phyloP scores from a whole-genome alignment of 1,284 basidiomycete genomes.

The Ceratobasidium sp. region DNA sequence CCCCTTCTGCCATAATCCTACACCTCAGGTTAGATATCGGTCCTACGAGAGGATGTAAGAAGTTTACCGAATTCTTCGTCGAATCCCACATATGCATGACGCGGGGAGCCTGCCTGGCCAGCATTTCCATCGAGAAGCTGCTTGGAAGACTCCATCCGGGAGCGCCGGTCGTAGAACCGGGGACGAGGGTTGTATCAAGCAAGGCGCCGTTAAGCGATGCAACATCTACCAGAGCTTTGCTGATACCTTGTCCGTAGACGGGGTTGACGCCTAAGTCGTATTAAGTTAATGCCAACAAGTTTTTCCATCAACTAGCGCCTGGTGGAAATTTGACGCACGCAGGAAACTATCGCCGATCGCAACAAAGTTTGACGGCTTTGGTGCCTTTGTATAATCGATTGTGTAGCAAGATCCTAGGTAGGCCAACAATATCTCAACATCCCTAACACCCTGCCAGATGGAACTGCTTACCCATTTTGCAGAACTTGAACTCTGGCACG shows the following conservation, averaged over 20 bases:
- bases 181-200: conserved; percentile 10
- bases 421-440: background rate
- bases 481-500: conserved; percentile 32
- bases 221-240: conserved; percentile 30
- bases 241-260: conserved; percentile 33
- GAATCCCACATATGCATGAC: conserved; percentile 41
- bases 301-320: background rate
- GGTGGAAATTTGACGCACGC: conserved; percentile 8
- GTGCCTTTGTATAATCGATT: conserved; percentile 32
- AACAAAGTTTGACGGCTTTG: conserved; percentile 36
- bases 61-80: conserved; percentile 28
- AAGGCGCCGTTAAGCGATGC: conserved; percentile 30
- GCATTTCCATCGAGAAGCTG: conserved; percentile 21
- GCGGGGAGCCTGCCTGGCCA: conserved; percentile 22
- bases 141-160: background rate
- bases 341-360: conserved; percentile 34
- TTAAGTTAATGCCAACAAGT: background rate
- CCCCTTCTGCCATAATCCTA: conserved; percentile 35
- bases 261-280: conserved; percentile 19
- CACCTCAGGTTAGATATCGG: background rate
- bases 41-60: background rate
- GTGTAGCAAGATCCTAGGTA: conserved; percentile 21
- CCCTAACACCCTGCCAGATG: background rate
- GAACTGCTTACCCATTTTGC: conserved; percentile 26
- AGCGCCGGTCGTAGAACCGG: background rate